phyloP scores from a whole-genome alignment of 2,329 filamentous ascomycete genomes.

The Pyrenophora tritici-repentis region DNA sequence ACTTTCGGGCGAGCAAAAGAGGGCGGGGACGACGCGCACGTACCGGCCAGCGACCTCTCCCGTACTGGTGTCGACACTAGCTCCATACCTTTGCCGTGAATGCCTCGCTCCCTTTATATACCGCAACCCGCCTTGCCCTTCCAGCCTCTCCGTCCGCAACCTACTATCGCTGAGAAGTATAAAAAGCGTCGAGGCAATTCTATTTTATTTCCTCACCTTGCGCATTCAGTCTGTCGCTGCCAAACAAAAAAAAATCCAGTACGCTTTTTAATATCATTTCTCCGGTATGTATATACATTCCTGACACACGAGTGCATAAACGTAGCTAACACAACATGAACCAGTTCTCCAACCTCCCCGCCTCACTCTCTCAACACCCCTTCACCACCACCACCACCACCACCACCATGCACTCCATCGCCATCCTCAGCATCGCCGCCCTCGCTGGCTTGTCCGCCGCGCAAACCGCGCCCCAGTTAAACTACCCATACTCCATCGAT shows the following conservation, averaged over 20 bases:
- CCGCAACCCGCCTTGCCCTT: constrained; percentile 12
- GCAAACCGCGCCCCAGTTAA: constrained; percentile 42
- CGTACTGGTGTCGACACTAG: constrained; percentile 23
- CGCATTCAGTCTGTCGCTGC: constrained; percentile 29
- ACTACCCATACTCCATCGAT: constrained; percentile 60
- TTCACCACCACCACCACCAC: too few species aligned
- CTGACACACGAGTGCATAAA: too few species aligned
- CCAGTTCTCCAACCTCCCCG: too few species aligned
- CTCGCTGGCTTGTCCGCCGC: constrained; percentile 59
- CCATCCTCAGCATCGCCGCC: constrained; percentile 59
- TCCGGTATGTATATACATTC: constrained; percentile 17
- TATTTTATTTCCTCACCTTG: too few species aligned
- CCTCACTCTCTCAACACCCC: too few species aligned
- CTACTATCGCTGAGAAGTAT: constrained; percentile 34
- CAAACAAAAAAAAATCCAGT: constrained; percentile 10
- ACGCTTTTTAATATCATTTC: too few species aligned
- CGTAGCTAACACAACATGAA: background rate
- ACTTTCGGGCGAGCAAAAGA: constrained; percentile 1
- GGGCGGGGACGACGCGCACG: constrained; percentile 11
- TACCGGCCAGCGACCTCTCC: constrained; percentile 17
- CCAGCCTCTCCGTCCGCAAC: constrained; percentile 23
- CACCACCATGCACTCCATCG: constrained; percentile 54
- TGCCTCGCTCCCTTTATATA: constrained; percentile 39
- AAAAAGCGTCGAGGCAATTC: too few species aligned
- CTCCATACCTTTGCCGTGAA: constrained; percentile 22